Base-by-base conservation (phyloP, 202 grass and related monocot species). In the Setaria viridis region DNA sequence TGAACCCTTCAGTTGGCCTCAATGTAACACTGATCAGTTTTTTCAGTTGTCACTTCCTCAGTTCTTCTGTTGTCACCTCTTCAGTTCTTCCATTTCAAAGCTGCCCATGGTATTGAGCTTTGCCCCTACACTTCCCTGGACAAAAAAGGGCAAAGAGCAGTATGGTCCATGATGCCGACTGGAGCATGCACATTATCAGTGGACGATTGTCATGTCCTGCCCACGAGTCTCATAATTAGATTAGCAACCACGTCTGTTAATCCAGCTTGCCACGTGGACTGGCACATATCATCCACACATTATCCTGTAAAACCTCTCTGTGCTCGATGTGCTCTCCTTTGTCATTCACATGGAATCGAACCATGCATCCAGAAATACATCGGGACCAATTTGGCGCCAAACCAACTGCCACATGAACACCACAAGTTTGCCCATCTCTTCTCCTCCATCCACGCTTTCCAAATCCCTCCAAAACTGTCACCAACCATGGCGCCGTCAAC, bases 381-480 rank as follows among this genome's bases (percentile, higher is more conserved):
- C 1, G 72, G 49, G 32, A 74, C 33, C 49, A 48, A 35, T 74
- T 80, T 84, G 55, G 87, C 87, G 84, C 90, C 48, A 84, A 88
- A 84, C 57, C 39, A 87, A 89, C 84, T 71, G 43, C 70, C 20
- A 45, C 57, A 29, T 6, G 20, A 43, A 58, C 81, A 81, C 85
- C 89, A 85, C 77, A 80, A 77, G 82, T 69, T 43, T 54, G 53
- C 12, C 20, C 79, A n/a, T 35, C 43, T 62, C 19, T 37, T 82
- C 47, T 41, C 57, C 91, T 91, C 90, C 92, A 98, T 84, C 63
- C 85, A 58, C 78, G 82, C 8, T 0, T 19, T 59, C 51, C 78
- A 83, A 83, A 90, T 85, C 66, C 49, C 79, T 89, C 91, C 93
- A 96, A 91, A 96, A 75, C 54, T 76, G 81, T 93, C 87, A 69